These are phyloP conservation scores for Quercus dentata DNA, from an alignment of 306 rosid genomes.

Conservation along the genomic window DNA sequence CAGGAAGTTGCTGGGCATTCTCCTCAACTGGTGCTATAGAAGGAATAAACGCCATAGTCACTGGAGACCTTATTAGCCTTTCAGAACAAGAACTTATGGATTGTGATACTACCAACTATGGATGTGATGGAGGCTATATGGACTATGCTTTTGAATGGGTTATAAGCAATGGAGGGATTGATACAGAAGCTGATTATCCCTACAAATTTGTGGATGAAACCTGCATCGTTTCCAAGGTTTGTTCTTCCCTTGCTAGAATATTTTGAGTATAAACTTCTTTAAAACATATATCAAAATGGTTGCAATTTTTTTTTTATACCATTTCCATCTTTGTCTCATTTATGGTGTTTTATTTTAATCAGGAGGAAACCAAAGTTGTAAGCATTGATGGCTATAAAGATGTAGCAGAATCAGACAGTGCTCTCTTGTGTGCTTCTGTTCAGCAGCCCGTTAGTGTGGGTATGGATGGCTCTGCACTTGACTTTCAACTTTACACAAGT, in stretches of 20 bases:
- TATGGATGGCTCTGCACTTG: slow-evolving; percentile 60
- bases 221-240: slow-evolving; percentile 59
- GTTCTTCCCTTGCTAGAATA: background rate
- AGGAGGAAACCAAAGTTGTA: slow-evolving; percentile 63
- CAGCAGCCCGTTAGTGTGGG: slow-evolving; percentile 74
- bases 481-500: slow-evolving; percentile 69
- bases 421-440: slow-evolving; percentile 50
- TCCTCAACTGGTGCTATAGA: slow-evolving; percentile 71
- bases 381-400: slow-evolving; percentile 57
- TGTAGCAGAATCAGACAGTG: slow-evolving; percentile 54
- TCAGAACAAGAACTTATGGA: slow-evolving; percentile 82
- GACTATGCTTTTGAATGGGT: slow-evolving; percentile 86
- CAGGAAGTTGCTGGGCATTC: slow-evolving; percentile 93
- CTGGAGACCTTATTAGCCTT: slow-evolving; percentile 61
- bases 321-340: background rate
- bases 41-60: slow-evolving; percentile 68
- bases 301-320: background rate
- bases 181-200: slow-evolving; percentile 59
- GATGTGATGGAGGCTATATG: slow-evolving; percentile 78
- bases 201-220: slow-evolving; percentile 50
- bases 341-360: slow-evolving; percentile 4
- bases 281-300: background rate
- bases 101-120: slow-evolving; percentile 60
- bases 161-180: slow-evolving; percentile 68
- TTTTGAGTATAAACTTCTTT: background rate